These are phyloP conservation scores for Hippophae rhamnoides DNA, from an alignment of 306 rosid species.

Conservation along the genomic window DNA sequence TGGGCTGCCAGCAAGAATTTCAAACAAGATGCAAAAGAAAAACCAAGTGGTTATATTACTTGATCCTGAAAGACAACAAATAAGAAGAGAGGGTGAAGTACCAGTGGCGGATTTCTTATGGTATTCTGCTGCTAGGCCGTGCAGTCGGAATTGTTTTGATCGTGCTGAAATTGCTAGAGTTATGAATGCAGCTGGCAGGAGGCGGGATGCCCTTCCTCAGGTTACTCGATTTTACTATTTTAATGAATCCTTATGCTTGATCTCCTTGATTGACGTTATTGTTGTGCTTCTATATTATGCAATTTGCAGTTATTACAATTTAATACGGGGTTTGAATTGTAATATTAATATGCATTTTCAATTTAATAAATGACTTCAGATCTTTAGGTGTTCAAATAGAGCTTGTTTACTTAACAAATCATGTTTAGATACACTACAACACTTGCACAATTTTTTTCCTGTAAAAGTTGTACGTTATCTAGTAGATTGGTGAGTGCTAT, in stretches of 20 bases:
- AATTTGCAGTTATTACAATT: background rate
- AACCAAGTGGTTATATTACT: slow-evolving; percentile 80
- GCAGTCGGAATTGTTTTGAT: slow-evolving; percentile 87
- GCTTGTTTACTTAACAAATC: background rate
- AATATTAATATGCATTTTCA: background rate
- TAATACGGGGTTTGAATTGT: slow-evolving; percentile 2
- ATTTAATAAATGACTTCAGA: background rate
- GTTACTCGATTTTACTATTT: slow-evolving; percentile 24
- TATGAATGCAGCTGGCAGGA: slow-evolving; percentile 95
- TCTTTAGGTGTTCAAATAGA: background rate
- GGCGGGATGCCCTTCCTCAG: slow-evolving; percentile 95
- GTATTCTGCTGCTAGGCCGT: slow-evolving; percentile 95
- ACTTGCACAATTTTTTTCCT: background rate
- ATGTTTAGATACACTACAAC: background rate
- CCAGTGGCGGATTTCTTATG: slow-evolving; percentile 91
- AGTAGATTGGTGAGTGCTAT: background rate
- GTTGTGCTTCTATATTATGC: background rate
- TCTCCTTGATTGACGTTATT: background rate
- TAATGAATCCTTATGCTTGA: background rate
- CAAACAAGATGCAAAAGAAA: slow-evolving; percentile 72
- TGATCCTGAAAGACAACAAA: slow-evolving; percentile 87
- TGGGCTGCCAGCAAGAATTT: slow-evolving; percentile 90
- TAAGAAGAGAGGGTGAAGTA: slow-evolving; percentile 88
- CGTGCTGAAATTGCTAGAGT: slow-evolving; percentile 97
- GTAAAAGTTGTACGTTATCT: background rate